Percentiles rank a stretch among this genome's conserved stretches.
These are phyloP conservation scores for Rhododendron griersonianum DNA, from an alignment of 148 eudicot species.

Conservation along the genomic window DNA sequence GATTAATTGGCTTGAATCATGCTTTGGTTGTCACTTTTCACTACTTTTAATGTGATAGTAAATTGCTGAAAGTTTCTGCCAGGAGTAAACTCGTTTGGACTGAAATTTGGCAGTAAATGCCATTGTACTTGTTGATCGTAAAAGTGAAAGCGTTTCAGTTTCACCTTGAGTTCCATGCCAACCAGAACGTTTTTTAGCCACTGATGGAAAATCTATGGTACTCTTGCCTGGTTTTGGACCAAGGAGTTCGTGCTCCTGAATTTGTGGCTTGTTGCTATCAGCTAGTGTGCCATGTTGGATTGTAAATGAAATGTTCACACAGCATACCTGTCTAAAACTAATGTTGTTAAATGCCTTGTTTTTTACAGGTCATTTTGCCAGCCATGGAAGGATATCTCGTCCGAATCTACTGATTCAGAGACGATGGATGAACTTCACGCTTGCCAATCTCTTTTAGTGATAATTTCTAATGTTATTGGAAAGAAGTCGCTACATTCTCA, in stretches of 20 bases:
- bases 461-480: slow-evolving; percentile 35
- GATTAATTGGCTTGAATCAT: background rate
- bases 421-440: slow-evolving; percentile 59
- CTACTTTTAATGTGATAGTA: background rate
- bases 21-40: background rate
- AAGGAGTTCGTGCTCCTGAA: background rate
- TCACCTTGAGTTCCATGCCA: background rate
- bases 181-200: background rate
- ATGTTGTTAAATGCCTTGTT: background rate
- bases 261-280: background rate
- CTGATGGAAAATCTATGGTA: background rate
- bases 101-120: background rate
- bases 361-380: slow-evolving; percentile 63
- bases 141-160: background rate
- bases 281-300: background rate
- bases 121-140: background rate
- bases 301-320: background rate
- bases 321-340: background rate
- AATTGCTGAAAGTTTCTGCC: background rate
- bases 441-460: slow-evolving; percentile 52
- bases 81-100: background rate
- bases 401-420: slow-evolving; percentile 29
- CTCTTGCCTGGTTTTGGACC: background rate
- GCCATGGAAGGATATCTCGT: slow-evolving; percentile 49
- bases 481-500: slow-evolving; percentile 30